Evolutionary conservation across 352 stramenopile species (phyloP), one percentile per base, ranked within the genome.

Genomic region (Phytophthora fragariaefolia): DNA sequence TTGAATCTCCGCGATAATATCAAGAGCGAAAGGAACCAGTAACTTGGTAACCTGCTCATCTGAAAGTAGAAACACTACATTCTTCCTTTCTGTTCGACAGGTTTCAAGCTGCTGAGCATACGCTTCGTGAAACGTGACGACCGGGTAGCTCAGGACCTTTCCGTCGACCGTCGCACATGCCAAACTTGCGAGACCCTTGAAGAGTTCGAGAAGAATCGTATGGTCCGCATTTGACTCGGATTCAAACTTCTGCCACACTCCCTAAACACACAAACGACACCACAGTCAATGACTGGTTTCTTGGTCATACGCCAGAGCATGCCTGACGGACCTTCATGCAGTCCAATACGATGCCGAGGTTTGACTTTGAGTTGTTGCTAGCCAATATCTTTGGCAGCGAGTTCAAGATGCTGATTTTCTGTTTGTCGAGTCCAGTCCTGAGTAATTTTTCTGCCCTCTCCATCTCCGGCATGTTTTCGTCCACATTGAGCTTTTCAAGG

Each of bases 401-500:
- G 34, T 75, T 66, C 38, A 95, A 67, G 12, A 95, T 80, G 50
- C 81, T 93, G 57, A 95, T 84, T 52, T 92, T 92, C 34, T 95
- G 87, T 56, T 89, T 90, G 49, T 93, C 85, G 23, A 95, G 69
- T 4, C 87, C 87, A 22, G 63, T 92, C 56, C 83, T 85, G 52
- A 95, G 76, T 22, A 95, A 59, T n/a, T 90, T 82, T 60, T 95
- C 85, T 1, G 83, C 75, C 23, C 87, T 70, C 65, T 92, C 83
- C 75, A 95, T 90, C 69, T 95, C 87, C 9, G 80, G 74, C 69
- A 95, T 85, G 49, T 95, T 86, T 73, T 95, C 87, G n/a, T 77
- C 75, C 17, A 95, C 83, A 79, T 95, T 91, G 46, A 95, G 80
- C 59, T 93, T 93, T 53, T 95, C 87, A 8, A 95, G 69, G 57